phyloP scores from a whole-genome alignment of 331 rosid genomes.

The Acacia pycnantha region DNA sequence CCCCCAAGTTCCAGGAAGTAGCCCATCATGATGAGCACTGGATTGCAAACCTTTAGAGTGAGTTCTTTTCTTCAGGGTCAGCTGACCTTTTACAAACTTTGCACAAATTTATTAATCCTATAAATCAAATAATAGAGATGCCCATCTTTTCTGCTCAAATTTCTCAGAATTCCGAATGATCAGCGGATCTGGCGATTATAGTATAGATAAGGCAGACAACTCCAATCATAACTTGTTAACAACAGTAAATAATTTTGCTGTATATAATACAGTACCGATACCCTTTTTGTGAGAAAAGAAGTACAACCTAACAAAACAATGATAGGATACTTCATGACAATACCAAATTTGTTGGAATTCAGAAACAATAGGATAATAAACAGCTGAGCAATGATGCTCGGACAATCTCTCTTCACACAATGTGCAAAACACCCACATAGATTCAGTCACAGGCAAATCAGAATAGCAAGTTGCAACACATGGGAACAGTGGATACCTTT shows the following conservation, averaged over 20 bases:
- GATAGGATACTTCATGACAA: background rate
- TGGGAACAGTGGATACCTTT: slow-evolving; percentile 51
- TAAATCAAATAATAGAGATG: background rate
- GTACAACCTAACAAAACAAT: background rate
- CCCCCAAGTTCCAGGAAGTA: background rate
- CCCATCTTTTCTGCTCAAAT: background rate
- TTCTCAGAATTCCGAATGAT: background rate
- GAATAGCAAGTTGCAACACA: background rate
- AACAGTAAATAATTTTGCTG: background rate
- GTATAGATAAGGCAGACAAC: background rate
- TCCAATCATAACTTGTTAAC: background rate
- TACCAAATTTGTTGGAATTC: background rate
- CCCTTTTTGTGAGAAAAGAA: background rate
- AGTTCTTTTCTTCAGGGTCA: background rate
- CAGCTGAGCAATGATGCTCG: background rate
- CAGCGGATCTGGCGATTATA: background rate
- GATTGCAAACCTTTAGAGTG: background rate
- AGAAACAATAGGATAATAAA: background rate
- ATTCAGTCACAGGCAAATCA: background rate
- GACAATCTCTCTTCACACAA: background rate
- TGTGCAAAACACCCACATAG: background rate
- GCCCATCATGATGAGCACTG: background rate
- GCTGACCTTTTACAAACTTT: background rate
- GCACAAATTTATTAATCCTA: background rate
- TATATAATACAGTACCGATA: background rate